Conservation (phyloP, 2,329 filamentous ascomycete genomes). For the Penicillium sp. region DNA sequence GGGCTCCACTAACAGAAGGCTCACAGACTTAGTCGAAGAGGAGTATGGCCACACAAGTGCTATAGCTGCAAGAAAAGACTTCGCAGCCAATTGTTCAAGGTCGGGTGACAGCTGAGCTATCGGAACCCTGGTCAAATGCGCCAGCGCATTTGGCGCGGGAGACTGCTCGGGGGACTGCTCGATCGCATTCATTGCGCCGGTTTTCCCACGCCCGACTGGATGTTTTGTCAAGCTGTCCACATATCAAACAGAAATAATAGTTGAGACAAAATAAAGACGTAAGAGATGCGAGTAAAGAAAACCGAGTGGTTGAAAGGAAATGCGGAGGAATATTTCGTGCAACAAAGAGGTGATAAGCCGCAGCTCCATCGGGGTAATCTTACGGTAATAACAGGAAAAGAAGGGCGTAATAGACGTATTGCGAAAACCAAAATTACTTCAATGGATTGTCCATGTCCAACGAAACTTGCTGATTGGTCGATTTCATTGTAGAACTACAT, state of each 20-base stretch:
- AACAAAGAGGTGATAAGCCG: conserved; percentile 1
- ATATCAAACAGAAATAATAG: background rate
- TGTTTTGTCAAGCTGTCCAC: conserved; percentile 1
- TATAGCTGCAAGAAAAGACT: conserved; percentile 64
- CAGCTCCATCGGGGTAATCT: background rate
- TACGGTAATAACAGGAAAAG: background rate
- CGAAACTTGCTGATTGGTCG: background rate
- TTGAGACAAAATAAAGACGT: background rate
- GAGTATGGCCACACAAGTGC: conserved; percentile 93
- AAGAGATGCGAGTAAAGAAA: background rate
- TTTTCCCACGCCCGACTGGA: conserved; percentile 6
- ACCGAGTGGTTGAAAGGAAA: background rate
- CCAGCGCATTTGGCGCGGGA: conserved; percentile 20
- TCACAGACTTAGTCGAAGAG: conserved; percentile 67
- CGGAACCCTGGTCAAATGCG: conserved; percentile 27
- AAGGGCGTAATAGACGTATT: background rate
- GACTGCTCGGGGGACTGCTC: conserved; percentile 22
- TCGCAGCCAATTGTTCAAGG: conserved; percentile 22
- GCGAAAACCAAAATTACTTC: background rate
- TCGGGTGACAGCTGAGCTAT: conserved; percentile 43
- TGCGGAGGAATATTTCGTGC: background rate
- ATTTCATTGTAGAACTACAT: background rate
- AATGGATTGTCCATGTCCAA: background rate
- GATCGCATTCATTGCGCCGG: conserved; percentile 27
- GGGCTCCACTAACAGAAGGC: conserved; percentile 78